Evolutionary conservation across 2,329 filamentous ascomycete species (phyloP), one percentile per base, ranked within the genome.

Genomic region (Elsinoe perseae): DNA sequence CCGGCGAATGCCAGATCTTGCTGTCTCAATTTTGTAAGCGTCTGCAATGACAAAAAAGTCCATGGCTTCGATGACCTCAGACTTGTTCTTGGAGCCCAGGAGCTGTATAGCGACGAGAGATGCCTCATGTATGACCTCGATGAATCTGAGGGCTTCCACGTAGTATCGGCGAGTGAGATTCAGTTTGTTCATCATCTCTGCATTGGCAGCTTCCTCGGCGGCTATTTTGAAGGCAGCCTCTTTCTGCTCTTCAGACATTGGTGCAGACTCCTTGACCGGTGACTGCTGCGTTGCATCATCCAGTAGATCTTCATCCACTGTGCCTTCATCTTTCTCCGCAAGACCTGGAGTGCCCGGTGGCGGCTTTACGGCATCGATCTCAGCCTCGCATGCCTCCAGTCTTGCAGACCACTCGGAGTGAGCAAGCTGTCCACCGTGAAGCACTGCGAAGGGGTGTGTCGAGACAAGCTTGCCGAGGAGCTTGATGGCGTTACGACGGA

Each of bases 11-110:
- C 95, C 93, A 36, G 86, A 75, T 70, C 95, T 91, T 67, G 95
- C 90, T 63, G 93, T 89, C 69, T 96, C 88, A 58, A 98, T 86
- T 70, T 95, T 93, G 78, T 97, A 97, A 4, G 91, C 92, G 69
- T 98, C 91, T 43, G 93, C 86, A 43, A 95, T 83, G 63, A 95
- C 90, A 63, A 98, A 95, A 72, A 95, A 98, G 69, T 98, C 93
- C 84, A 98, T 98, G 14, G 95, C 93, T 70, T 98, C 95, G 60
- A 98, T 95, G 23, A 97, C 88, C 70, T 98, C 93, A 64, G 89
- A 95, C 78, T 98, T 98, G 77, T 98, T 98, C 67, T 88, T 89
- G 27, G 93, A 95, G 4, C 89, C 89, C 2, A 98, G 80, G 16
- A 98, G 79, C 70, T 96, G 92, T 60, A 86, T 89, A 30, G 97